Evolutionary conservation across 306 rosid genomes (phyloP).

Genomic region (Pyrus communis): DNA sequence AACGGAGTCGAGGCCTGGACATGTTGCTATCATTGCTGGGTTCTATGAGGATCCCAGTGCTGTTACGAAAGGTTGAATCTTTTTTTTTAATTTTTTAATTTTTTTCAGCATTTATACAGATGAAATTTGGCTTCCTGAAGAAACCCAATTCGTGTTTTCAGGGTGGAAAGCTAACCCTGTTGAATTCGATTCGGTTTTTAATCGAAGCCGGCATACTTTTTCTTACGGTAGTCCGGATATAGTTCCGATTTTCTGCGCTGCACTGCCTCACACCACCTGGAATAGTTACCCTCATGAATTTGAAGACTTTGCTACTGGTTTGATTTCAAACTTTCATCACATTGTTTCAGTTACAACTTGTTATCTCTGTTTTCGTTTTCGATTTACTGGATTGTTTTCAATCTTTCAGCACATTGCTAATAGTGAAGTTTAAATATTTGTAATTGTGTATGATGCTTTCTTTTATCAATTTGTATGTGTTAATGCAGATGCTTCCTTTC

Average conservation of each 20-base stretch:
- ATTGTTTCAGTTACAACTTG: background rate
- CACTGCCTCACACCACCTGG: conserved; percentile 83
- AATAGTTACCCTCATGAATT: conserved; percentile 69
- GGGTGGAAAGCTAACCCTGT: conserved; percentile 98
- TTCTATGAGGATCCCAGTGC: conserved; percentile 96
- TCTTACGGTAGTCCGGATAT: conserved; percentile 87
- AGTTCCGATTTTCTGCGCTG: conserved; percentile 81
- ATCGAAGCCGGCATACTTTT: conserved; percentile 67
- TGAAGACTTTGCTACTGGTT: conserved; percentile 88
- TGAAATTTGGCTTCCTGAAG: background rate
- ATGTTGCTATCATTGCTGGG: conserved; percentile 80
- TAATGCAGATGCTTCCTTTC: conserved; percentile 80
- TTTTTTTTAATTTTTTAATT: background rate
- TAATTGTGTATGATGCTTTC: background rate
- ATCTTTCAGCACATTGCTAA: background rate
- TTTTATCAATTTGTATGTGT: conserved; percentile 14
- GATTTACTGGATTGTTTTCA: too few relatives aligned
- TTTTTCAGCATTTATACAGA: background rate
- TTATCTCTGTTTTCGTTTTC: background rate
- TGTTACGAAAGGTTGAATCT: conserved; percentile 62
- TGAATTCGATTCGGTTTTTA: conserved; percentile 85
- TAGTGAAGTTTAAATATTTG: background rate
- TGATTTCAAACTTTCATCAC: background rate
- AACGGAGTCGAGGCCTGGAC: conserved; percentile 91
- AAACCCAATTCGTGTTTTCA: conserved; percentile 23